These are phyloP conservation scores for Taphrina communis DNA, from an alignment of 1,139 yeast species.

Conservation along the genomic window DNA sequence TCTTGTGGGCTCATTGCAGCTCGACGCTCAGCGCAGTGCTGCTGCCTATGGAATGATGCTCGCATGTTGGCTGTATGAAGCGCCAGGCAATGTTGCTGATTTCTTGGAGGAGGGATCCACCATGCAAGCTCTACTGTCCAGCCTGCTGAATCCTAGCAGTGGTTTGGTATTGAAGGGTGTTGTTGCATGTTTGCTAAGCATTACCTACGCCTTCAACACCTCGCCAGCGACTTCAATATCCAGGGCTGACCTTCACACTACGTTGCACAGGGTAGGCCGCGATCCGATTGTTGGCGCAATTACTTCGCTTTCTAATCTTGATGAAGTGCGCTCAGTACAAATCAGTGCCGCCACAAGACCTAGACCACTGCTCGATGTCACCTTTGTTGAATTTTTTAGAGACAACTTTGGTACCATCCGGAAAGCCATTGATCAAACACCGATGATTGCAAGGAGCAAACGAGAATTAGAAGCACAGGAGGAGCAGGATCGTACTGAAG, in stretches of 20 bases:
- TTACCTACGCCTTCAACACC: slow-evolving; percentile 80
- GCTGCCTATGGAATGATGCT: slow-evolving; percentile 75
- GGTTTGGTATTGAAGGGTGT: slow-evolving; percentile 74
- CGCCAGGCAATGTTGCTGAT: slow-evolving; percentile 73
- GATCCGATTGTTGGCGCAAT: slow-evolving; percentile 79
- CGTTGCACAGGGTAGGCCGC: slow-evolving; percentile 73
- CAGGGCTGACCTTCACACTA: slow-evolving; percentile 54
- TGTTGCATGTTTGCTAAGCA: slow-evolving; percentile 73
- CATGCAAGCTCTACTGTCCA: slow-evolving; percentile 67
- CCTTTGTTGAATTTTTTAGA: slow-evolving; percentile 62
- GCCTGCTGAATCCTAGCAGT: slow-evolving; percentile 60
- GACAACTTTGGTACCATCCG: slow-evolving; percentile 73
- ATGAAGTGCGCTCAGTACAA: slow-evolving; percentile 62
- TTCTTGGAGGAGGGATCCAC: slow-evolving; percentile 72
- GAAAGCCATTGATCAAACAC: slow-evolving; percentile 75
- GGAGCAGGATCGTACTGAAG: slow-evolving; percentile 49
- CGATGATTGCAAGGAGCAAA: slow-evolving; percentile 74
- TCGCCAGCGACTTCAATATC: slow-evolving; percentile 67
- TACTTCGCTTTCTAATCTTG: slow-evolving; percentile 69
- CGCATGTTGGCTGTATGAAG: slow-evolving; percentile 79
- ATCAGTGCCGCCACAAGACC: slow-evolving; percentile 61
- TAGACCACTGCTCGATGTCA: slow-evolving; percentile 69
- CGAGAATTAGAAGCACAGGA: slow-evolving; percentile 54
- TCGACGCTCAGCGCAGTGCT: slow-evolving; percentile 9
- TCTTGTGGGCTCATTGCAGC: slow-evolving; percentile 63